Evolutionary conservation across 139 green algal species (phyloP).

Genomic region (Tetradesmus obliquus): DNA sequence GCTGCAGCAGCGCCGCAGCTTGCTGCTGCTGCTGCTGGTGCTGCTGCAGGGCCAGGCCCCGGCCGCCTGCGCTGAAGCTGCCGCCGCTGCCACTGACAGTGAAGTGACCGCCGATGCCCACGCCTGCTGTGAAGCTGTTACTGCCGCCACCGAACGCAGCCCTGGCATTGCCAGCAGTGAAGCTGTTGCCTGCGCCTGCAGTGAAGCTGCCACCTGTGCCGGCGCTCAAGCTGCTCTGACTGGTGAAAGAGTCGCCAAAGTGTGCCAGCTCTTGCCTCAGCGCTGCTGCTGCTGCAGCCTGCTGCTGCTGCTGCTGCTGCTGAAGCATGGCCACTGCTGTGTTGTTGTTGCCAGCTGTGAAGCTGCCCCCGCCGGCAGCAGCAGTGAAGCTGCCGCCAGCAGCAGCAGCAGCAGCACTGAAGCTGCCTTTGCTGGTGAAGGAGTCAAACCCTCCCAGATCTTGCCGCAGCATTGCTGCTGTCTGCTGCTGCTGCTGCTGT

Average conservation of each 20-base stretch:
- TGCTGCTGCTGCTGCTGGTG: not conserved
- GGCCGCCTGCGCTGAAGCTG: not conserved
- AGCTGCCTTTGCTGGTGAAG: constrained; percentile 18
- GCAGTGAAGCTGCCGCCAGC: not conserved
- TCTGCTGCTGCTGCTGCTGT: not conserved
- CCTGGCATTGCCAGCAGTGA: not conserved
- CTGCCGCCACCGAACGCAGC: not conserved
- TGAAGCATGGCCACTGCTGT: not conserved
- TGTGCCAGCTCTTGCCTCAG: not conserved
- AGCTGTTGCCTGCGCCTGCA: not conserved
- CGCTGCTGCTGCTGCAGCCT: not conserved
- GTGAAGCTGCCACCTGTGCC: not conserved
- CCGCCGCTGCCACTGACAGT: not conserved
- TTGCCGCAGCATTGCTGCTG: not conserved
- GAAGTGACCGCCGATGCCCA: not conserved
- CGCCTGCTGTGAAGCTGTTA: not conserved
- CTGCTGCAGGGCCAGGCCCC: not conserved
- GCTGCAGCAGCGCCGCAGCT: not conserved
- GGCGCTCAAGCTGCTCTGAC: not conserved
- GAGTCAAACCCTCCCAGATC: not conserved
- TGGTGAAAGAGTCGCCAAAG: constrained; percentile 6
- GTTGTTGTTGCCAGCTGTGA: not conserved
- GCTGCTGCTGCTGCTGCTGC: not conserved
- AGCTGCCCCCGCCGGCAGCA: not conserved
- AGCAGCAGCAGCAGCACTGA: not conserved